Evolutionary conservation across 768 basidiomycete species (phyloP).

Genomic region (Xerocomellus chrysenteron): DNA sequence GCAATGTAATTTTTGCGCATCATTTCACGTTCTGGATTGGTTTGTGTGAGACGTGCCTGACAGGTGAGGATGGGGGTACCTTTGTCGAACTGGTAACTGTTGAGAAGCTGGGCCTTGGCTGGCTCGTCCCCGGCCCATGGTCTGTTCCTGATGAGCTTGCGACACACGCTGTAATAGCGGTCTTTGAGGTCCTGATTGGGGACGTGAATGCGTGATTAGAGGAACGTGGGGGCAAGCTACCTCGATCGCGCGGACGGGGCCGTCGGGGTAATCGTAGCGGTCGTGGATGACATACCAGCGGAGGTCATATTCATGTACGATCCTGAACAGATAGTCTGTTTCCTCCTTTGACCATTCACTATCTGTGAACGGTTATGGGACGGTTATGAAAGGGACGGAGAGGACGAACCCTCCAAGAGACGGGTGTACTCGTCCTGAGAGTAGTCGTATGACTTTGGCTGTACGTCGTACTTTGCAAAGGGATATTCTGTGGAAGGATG

Average conservation of each 20-base stretch:
- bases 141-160: conserved; percentile 80
- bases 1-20: conserved; percentile 85
- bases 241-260: conserved; percentile 62
- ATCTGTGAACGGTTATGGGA: conserved; percentile 42
- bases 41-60: background rate
- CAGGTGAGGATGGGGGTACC: conserved; percentile 39
- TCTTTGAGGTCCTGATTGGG: conserved; percentile 76
- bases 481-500: conserved; percentile 54
- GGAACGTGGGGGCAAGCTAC: conserved; percentile 35
- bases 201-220: background rate
- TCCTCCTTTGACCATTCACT: conserved; percentile 89
- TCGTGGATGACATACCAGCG: conserved; percentile 91
- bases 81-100: conserved; percentile 85
- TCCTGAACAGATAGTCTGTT: conserved; percentile 85
- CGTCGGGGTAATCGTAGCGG: conserved; percentile 76
- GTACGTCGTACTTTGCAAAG: conserved; percentile 82
- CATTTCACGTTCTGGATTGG: conserved; percentile 69
- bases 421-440: conserved; percentile 84
- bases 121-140: conserved; percentile 85
- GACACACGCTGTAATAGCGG: conserved; percentile 88
- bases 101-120: conserved; percentile 62
- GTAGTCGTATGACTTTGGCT: conserved; percentile 64
- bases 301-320: conserved; percentile 79
- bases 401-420: conserved; percentile 64
- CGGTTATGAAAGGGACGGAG: background rate